Percentiles rank a stretch among this genome's conserved stretches.
Conservation (phyloP, 805 yeast genomes). For the Suhomyces tanzawaensis region DNA sequence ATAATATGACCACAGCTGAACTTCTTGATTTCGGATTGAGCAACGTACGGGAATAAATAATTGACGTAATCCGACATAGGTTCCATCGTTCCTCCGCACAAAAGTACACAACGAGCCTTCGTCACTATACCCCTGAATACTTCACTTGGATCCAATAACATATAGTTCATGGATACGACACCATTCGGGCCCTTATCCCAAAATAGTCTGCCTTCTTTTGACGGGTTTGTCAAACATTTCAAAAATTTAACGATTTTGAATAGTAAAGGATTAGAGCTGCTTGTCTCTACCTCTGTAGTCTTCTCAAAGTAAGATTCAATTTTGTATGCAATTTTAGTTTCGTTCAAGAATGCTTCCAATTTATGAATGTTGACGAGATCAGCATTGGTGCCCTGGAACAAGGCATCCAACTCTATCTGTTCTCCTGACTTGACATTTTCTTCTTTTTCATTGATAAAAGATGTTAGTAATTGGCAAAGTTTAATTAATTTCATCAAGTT, state of each 20-base stretch:
- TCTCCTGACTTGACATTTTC: slow-evolving; percentile 48
- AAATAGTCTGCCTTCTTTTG: slow-evolving; percentile 75
- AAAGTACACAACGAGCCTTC: slow-evolving; percentile 62
- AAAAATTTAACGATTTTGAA: slow-evolving; percentile 67
- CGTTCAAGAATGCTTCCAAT: slow-evolving; percentile 59
- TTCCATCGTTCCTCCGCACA: slow-evolving; percentile 97
- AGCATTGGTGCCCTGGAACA: slow-evolving; percentile 59
- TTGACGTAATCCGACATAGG: slow-evolving; percentile 71
- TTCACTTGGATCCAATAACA: slow-evolving; percentile 76
- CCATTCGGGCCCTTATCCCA: slow-evolving; percentile 44
- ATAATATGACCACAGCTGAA: slow-evolving; percentile 85
- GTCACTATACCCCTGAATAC: slow-evolving; percentile 65
- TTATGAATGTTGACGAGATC: slow-evolving; percentile 71
- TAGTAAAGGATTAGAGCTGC: slow-evolving; percentile 51
- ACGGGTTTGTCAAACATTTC: slow-evolving; percentile 65
- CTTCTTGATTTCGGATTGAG: slow-evolving; percentile 38
- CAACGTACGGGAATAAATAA: slow-evolving; percentile 60
- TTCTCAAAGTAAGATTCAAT: slow-evolving; percentile 65
- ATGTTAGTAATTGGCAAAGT: slow-evolving; percentile 49
- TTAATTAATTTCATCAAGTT: slow-evolving; percentile 63
- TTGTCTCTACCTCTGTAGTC: slow-evolving; percentile 9
- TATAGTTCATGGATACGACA: slow-evolving; percentile 51
- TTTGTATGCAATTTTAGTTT: slow-evolving; percentile 79
- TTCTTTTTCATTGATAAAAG: slow-evolving; percentile 39
- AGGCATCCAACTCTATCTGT: slow-evolving; percentile 47